These are phyloP conservation scores for Colletotrichum limetticola DNA, from an alignment of 2,329 filamentous ascomycete genomes.

Conservation along the genomic window DNA sequence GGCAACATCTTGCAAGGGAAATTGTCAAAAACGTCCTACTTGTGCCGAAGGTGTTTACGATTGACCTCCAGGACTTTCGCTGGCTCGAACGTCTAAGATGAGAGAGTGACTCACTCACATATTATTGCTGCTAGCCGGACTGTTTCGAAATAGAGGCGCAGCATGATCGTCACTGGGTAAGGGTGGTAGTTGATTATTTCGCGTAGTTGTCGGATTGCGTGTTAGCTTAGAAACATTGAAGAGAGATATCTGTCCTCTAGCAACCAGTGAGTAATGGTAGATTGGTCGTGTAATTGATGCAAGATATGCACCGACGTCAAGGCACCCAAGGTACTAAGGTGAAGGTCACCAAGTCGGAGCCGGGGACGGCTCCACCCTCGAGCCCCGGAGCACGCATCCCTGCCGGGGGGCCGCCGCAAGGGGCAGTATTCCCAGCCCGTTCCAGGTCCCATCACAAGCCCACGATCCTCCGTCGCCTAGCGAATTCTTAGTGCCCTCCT, in stretches of 20 bases:
- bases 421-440: not conserved
- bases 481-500: conserved; percentile 1
- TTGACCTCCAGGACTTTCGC: not conserved
- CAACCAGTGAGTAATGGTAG: not conserved
- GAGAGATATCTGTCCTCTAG: not conserved
- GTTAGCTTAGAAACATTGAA: not conserved
- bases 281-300: not conserved
- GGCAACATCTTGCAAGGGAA: no score
- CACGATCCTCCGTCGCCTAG: not conserved
- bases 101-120: not conserved
- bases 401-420: not conserved
- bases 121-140: not conserved
- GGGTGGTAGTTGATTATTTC: not conserved
- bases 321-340: not conserved
- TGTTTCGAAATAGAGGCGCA: conserved; percentile 10
- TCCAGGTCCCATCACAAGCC: not conserved
- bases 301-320: not conserved
- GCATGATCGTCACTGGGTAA: not conserved
- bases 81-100: not conserved
- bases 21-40: not conserved
- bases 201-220: not conserved
- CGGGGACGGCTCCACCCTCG: not conserved
- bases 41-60: not conserved
- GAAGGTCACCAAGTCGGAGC: conserved; percentile 5
- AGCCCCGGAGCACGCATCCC: conserved; percentile 3